phyloP scores from a whole-genome alignment of 768 basidiomycete genomes.

The Rhizopogon vinicolor region DNA sequence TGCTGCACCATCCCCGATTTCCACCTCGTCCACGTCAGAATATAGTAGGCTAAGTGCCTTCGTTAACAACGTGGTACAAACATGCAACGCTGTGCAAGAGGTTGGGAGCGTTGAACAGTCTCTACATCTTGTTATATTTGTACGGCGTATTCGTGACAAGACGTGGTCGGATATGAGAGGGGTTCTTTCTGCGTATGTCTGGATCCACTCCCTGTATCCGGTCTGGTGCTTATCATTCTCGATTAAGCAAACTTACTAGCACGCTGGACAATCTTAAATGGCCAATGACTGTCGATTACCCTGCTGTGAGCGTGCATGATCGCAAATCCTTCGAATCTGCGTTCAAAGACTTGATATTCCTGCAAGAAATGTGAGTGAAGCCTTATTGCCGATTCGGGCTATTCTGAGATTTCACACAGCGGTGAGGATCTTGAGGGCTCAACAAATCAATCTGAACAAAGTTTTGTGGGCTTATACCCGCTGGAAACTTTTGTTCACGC shows the following conservation, averaged over 20 bases:
- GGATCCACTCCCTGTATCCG: not conserved
- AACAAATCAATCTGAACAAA: constrained; percentile 6
- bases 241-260: constrained; percentile 51
- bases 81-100: constrained; percentile 44
- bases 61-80: constrained; percentile 41
- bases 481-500: constrained; percentile 82
- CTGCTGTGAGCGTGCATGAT: constrained; percentile 40
- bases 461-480: constrained; percentile 64
- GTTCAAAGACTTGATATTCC: constrained; percentile 68
- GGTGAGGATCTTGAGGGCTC: constrained; percentile 39
- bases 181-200: constrained; percentile 54
- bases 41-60: constrained; percentile 64
- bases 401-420: constrained; percentile 27
- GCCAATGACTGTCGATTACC: constrained; percentile 75
- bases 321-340: constrained; percentile 67
- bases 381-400: not conserved
- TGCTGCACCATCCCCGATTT: constrained; percentile 33
- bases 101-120: constrained; percentile 39
- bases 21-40: constrained; percentile 41
- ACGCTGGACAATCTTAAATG: constrained; percentile 78
- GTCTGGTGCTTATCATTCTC: not conserved
- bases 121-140: constrained; percentile 57
- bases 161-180: constrained; percentile 79
- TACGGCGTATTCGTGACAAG: constrained; percentile 57
- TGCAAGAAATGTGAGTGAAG: constrained; percentile 72